Conservation (phyloP, 2,329 filamentous ascomycete genomes). For the Colletotrichum lupini region DNA sequence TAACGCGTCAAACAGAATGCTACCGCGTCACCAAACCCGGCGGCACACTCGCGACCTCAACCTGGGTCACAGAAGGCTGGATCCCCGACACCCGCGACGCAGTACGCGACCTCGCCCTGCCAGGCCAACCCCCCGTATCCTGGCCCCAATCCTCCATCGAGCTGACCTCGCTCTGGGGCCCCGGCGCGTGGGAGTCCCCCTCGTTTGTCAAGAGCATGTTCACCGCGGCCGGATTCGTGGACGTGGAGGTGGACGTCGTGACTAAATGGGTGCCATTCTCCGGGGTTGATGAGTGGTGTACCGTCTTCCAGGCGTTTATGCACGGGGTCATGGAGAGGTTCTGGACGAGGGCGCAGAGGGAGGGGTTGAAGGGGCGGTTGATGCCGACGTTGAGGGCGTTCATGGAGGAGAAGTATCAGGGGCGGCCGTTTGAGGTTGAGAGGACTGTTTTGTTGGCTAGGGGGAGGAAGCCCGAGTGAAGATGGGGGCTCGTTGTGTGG, state of each 20-base stretch:
- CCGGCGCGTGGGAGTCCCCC: slow-evolving; percentile 6
- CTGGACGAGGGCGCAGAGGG: slow-evolving; percentile 16
- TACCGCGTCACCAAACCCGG: slow-evolving; percentile 9
- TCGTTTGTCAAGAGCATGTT: slow-evolving; percentile 6
- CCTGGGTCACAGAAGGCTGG: slow-evolving; percentile 13
- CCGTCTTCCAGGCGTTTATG: slow-evolving; percentile 10
- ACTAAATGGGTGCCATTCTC: slow-evolving; percentile 1
- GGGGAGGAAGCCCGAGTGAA: slow-evolving; percentile 13
- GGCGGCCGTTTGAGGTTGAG: neutral
- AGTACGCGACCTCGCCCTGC: neutral
- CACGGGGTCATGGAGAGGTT: slow-evolving; percentile 4
- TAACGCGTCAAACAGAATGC: neutral
- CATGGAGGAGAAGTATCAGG: slow-evolving; percentile 10
- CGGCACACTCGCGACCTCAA: slow-evolving; percentile 15
- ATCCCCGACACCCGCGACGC: slow-evolving; percentile 10
- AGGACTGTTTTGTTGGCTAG: slow-evolving; percentile 10
- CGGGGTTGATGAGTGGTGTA: neutral
- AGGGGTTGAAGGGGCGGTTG: neutral
- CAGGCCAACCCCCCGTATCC: neutral
- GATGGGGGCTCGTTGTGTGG: neutral
- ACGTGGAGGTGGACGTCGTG: slow-evolving; percentile 11
- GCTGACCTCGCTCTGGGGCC: slow-evolving; percentile 6
- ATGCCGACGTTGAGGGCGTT: neutral
- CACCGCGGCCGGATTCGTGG: slow-evolving; percentile 11
- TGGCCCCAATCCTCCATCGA: slow-evolving; percentile 15